phyloP scores from a whole-genome alignment of 495 filamentous ascomycete genomes.

The Penicillium odoratum region DNA sequence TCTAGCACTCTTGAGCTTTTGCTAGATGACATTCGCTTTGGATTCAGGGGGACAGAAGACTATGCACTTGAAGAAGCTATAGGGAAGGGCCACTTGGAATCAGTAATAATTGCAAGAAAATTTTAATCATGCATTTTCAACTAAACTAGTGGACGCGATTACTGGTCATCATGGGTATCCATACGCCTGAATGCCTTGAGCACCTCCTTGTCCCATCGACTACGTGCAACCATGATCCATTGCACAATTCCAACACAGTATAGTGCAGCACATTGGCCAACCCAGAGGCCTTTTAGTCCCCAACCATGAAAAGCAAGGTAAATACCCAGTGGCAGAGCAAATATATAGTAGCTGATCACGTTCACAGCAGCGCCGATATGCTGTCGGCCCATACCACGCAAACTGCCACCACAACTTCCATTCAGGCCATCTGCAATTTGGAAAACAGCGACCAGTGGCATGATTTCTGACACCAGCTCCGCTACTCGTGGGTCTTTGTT shows the following conservation, averaged over 20 bases:
- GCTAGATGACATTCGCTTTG: too few species aligned
- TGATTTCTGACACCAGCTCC: constrained; percentile 73
- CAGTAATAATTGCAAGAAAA: too few species aligned
- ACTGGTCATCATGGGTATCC: constrained; percentile 40
- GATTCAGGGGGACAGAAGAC: too few species aligned
- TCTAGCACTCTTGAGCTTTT: too few species aligned
- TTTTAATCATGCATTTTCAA: too few species aligned
- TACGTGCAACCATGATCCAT: constrained; percentile 77
- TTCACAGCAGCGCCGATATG: constrained; percentile 90
- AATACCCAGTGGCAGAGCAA: constrained; percentile 79
- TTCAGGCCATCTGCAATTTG: constrained; percentile 91
- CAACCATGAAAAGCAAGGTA: constrained; percentile 88
- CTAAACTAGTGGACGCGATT: too few species aligned
- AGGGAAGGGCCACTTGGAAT: too few species aligned
- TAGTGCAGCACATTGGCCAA: constrained; percentile 86
- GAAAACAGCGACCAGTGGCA: constrained; percentile 88
- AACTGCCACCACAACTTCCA: constrained; percentile 77
- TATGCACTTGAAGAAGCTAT: too few species aligned
- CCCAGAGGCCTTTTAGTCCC: constrained; percentile 82
- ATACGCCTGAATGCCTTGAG: constrained; percentile 73
- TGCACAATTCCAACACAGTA: constrained; percentile 79
- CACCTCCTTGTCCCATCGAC: constrained; percentile 78
- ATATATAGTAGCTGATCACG: constrained; percentile 80
- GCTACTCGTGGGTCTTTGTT: constrained; percentile 77
- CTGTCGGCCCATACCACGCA: constrained; percentile 85